Evolutionary conservation across 345 rosid species (phyloP), one percentile per base, ranked within the genome.

Genomic region (Balakata baccata): DNA sequence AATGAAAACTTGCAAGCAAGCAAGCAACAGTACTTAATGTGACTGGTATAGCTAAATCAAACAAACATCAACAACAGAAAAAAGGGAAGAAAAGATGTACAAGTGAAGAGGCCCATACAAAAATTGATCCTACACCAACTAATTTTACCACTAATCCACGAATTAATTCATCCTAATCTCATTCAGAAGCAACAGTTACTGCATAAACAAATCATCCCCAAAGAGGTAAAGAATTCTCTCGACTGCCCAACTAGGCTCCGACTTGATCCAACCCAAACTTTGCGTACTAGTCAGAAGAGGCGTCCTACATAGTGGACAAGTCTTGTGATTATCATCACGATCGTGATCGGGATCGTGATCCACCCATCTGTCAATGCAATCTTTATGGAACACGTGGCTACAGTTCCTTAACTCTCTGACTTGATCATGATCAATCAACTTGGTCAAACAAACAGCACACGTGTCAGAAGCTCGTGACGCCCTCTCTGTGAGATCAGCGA

Each of bases 221-320:
- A 95, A 95, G 5, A 95, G 88, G 83, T 95, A 95, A 11, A 95
- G 86, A 52, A 95, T 83, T 43, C 89, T 85, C 68, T 95, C 97
- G 0, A 92, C 96, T 5, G 96, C 98, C 99, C 99, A 95, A 80
- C 92, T 92, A 3, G 97, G 98, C 77, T 95, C 92, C 3, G 81
- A 78, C 76, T 75, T 81, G 17, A 83, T 75, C 86, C 85, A 80
- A 45, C 75, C 84, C 74, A 62, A 5, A 20, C 72, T 53, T n/a
- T 84, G 92, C 0, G 83, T 83, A 46, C 72, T n/a, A 38, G 81
- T 82, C 84, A 92, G 81, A 23, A 95, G 75, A 54, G 98, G 97
- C 64, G 98, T 84, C 77, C 99, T 83, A 79, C 99, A 95, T 0
- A 95, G 89, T 0, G 99, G 99, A 74, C 99, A 95, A 0, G 85